Base-by-base conservation (phyloP, 208 protist species). In the Leishmania tarentolae region DNA sequence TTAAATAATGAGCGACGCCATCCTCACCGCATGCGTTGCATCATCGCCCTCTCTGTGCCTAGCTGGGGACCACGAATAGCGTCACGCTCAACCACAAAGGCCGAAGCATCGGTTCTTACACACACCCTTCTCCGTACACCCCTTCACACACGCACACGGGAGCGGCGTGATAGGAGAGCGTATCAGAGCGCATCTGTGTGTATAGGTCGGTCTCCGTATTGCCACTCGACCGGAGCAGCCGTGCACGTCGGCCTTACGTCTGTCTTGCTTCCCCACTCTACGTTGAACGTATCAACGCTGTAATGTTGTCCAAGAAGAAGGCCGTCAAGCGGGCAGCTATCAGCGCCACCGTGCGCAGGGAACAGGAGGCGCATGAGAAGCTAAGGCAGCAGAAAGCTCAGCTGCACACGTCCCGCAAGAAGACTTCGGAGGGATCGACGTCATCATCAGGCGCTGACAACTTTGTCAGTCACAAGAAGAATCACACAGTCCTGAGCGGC, bases 221-320 rank as follows among this genome's bases (percentile, higher is more conserved):
- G 46, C 37, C 37, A 35, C 84, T 76, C 76, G 76, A 76, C 70
- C 80, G 53, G 69, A 53, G 44, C 11, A n/a, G 37, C 24, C 24
- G 69, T 52, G 44, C 44, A 17, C 50, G 69, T 52, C 7, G 15
- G 11, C n/a, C 44, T 73, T 40, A 53, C n/a, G 8, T 44, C 21
- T 7, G 1, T 31, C 44, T 5, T 13, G 3, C 70, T 5, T 56
- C 40, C 35, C 21, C 31, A 61, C 50, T 61, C 47, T 9, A 28
- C 17, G 59, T 40, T 44, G 50, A 24, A 76, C 21, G 7, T 15
- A 17, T 50, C 19, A 28, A 28, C n/a, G 35, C 42, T 50, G 11
- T 24, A 96, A 96, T 97, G 93, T 63, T 95, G 42, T 86, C 91
- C 0, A 95, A 94, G 74, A 94, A 94, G 75, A 90, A 88, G 84